Conservation (phyloP, 805 yeast genomes). For the Lipomyces kockii region DNA sequence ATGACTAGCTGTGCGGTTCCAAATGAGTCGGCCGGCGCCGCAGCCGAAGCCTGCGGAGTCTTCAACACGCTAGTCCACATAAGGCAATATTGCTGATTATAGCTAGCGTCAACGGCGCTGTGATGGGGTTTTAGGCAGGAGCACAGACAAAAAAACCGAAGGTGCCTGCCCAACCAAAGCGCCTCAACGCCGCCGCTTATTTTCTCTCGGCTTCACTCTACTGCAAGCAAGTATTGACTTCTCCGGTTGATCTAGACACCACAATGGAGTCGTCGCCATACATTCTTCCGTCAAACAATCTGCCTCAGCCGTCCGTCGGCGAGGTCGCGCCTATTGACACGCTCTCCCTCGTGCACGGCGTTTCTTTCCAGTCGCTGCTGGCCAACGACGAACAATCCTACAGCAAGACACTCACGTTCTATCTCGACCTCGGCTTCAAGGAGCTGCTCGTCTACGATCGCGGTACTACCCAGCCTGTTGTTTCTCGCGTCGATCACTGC, state of each 20-base stretch:
- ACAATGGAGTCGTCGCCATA: slow-evolving; percentile 32
- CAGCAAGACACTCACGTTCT: slow-evolving; percentile 59
- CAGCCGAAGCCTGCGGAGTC: background rate
- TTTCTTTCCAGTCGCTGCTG: slow-evolving; percentile 56
- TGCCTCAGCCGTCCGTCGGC: slow-evolving; percentile 4
- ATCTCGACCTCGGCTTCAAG: slow-evolving; percentile 53
- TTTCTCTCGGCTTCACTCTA: background rate
- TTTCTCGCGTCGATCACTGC: slow-evolving; percentile 35
- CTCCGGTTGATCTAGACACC: background rate
- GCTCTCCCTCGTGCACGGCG: slow-evolving; percentile 56
- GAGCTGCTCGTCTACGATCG: slow-evolving; percentile 47
- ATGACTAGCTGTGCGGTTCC: too few species aligned
- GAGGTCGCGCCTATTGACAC: slow-evolving; percentile 6
- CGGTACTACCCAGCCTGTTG: slow-evolving; percentile 23
- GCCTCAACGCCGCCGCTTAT: background rate
- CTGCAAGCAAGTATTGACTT: background rate
- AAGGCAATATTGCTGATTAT: background rate
- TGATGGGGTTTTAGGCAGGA: background rate
- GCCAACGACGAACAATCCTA: slow-evolving; percentile 57
- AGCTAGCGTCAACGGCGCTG: background rate
- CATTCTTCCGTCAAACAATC: slow-evolving; percentile 17
- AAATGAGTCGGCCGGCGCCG: background rate
- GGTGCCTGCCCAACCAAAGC: background rate
- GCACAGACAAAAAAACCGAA: background rate
- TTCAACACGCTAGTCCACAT: background rate